These are phyloP conservation scores for Glebionis coronaria DNA, from an alignment of 129 eudicot species.

Conservation along the genomic window DNA sequence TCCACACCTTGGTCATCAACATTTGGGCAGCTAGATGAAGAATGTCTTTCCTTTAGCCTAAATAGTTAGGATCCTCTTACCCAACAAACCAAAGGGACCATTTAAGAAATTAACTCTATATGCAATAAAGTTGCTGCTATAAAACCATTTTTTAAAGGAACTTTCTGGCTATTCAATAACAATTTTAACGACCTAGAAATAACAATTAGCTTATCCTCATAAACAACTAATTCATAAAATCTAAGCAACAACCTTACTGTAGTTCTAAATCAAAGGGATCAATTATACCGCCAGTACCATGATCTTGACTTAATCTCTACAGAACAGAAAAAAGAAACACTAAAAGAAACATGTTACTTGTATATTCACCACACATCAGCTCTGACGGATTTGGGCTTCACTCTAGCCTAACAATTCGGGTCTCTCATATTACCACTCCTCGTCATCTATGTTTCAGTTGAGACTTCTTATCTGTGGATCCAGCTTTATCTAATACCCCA, in stretches of 20 bases:
- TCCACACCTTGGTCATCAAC: too few relatives aligned
- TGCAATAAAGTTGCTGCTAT: slow-evolving; percentile 3
- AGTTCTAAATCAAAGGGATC: slow-evolving; percentile 14
- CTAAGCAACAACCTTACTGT: not conserved
- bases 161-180: not conserved
- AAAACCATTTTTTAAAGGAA: slow-evolving; percentile 2
- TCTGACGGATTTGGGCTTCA: slow-evolving; percentile 3
- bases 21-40: too few relatives aligned
- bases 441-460: slow-evolving; percentile 22
- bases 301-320: slow-evolving; percentile 14
- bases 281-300: not conserved
- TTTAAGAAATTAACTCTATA: not conserved
- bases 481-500: not conserved
- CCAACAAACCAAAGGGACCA: not conserved
- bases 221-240: slow-evolving; percentile 8
- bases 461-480: slow-evolving; percentile 6
- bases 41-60: too few relatives aligned
- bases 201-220: slow-evolving; percentile 3
- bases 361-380: not conserved
- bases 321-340: not conserved
- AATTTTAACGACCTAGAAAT: slow-evolving; percentile 3
- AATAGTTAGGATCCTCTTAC: too few relatives aligned
- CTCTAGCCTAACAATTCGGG: not conserved
- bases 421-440: slow-evolving; percentile 15
- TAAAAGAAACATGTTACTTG: not conserved